A percentile compares a stretch with the other conserved stretches of the same genome.
These are phyloP conservation scores for Myrica gale DNA, from an alignment of 306 rosid genomes.

Conservation along the genomic window DNA sequence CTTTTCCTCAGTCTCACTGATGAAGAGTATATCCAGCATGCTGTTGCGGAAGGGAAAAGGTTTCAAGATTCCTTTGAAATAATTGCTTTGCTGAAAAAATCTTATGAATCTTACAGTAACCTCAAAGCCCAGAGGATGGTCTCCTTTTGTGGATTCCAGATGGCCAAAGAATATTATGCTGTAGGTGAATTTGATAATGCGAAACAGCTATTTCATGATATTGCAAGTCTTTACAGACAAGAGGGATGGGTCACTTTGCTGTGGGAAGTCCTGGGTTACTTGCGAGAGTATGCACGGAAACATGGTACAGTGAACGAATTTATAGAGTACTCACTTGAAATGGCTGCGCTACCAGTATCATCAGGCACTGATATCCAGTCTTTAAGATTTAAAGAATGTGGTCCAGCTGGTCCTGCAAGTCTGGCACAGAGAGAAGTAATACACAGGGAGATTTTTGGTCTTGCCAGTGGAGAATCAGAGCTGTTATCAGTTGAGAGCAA, in stretches of 20 bases:
- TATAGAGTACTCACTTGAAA: slow-evolving; percentile 91
- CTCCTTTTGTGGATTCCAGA: slow-evolving; percentile 77
- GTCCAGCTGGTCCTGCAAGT: slow-evolving; percentile 83
- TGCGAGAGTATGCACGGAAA: slow-evolving; percentile 81
- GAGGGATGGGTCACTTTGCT: slow-evolving; percentile 93
- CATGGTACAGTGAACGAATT: slow-evolving; percentile 57
- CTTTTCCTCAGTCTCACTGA: slow-evolving; percentile 73
- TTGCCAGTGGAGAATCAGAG: slow-evolving; percentile 48
- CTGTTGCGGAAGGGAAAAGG: slow-evolving; percentile 78
- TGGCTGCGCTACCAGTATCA: slow-evolving; percentile 87
- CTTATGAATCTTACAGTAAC: slow-evolving; percentile 64
- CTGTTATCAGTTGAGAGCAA: slow-evolving; percentile 41
- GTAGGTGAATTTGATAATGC: slow-evolving; percentile 66
- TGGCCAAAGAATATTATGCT: slow-evolving; percentile 81
- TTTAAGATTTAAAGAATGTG: slow-evolving; percentile 51
- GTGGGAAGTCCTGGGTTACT: slow-evolving; percentile 90
- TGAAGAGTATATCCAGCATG: slow-evolving; percentile 62
- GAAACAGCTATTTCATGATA: slow-evolving; percentile 54
- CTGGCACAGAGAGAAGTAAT: slow-evolving; percentile 60
- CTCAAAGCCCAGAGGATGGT: slow-evolving; percentile 67
- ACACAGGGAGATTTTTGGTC: slow-evolving; percentile 73
- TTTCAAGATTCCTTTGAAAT: slow-evolving; percentile 85
- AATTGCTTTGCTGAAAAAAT: slow-evolving; percentile 71
- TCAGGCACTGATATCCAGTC: slow-evolving; percentile 51
- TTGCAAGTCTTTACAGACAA: slow-evolving; percentile 83